These are phyloP conservation scores for Spironucleus salmonicida DNA, from an alignment of 208 protist species.

Conservation along the genomic window DNA sequence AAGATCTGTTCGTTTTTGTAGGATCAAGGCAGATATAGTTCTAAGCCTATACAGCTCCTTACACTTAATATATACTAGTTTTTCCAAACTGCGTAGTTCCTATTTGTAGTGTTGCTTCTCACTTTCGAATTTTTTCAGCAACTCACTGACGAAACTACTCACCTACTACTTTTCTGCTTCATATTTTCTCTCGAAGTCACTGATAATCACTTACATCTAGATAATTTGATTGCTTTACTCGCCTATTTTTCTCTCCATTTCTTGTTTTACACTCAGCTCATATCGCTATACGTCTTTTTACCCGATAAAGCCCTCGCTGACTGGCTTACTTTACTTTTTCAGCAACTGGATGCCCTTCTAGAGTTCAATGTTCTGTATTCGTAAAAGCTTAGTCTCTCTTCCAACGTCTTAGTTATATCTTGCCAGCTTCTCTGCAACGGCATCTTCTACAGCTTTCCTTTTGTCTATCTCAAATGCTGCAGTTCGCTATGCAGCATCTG, in stretches of 20 bases:
- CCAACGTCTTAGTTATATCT: background rate
- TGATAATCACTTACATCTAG: background rate
- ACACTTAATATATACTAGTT: conserved; percentile 21
- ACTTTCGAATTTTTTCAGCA: background rate
- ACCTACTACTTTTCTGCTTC: background rate
- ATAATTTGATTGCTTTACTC: background rate
- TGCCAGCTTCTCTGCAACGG: background rate
- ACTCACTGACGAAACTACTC: background rate
- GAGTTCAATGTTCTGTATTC: background rate
- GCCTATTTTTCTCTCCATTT: background rate
- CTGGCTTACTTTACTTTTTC: background rate
- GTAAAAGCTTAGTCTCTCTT: background rate
- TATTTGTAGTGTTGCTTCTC: background rate
- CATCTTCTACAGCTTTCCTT: background rate
- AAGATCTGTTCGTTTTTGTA: conserved; percentile 7
- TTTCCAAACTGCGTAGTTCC: background rate
- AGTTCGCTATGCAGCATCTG: background rate
- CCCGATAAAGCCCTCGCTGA: background rate
- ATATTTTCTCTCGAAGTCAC: background rate
- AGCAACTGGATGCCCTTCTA: background rate
- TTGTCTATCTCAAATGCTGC: background rate
- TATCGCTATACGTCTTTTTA: background rate
- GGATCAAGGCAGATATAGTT: background rate
- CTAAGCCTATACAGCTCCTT: conserved; percentile 14
- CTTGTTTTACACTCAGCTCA: background rate